phyloP scores from a whole-genome alignment of 768 basidiomycete genomes.

The Auricularia sp. region DNA sequence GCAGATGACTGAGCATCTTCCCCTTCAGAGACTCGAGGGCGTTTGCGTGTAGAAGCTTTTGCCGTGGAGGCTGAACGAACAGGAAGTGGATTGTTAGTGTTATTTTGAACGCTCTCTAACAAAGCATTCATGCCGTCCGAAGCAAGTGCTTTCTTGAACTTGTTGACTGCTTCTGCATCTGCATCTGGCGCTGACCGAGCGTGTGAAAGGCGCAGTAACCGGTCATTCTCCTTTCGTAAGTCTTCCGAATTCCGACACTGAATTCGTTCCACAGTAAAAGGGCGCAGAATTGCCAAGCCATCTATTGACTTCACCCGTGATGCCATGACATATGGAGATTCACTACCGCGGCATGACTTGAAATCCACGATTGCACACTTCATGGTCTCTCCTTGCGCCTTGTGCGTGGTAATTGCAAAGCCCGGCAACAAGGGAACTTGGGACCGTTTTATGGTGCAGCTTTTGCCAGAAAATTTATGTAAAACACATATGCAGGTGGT shows the following conservation, averaged over 20 bases:
- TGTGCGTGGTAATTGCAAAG: conserved; percentile 32
- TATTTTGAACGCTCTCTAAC: no score
- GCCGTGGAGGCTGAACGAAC: no score
- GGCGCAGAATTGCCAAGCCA: conserved; percentile 23
- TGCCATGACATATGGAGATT: conserved; percentile 33
- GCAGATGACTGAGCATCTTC: no score
- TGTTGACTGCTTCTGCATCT: not conserved
- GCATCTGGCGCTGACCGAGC: not conserved
- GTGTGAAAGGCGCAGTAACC: not conserved
- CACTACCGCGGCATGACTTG: conserved; percentile 18
- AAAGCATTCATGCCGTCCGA: no score
- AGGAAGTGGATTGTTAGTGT: no score
- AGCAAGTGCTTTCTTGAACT: not conserved
- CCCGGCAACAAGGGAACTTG: conserved; percentile 29
- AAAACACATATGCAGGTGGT: conserved; percentile 12
- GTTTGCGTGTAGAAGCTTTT: no score
- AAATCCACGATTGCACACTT: conserved; percentile 24
- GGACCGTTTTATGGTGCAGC: conserved; percentile 15
- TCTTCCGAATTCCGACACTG: not conserved
- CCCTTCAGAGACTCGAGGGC: no score
- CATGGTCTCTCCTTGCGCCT: conserved; percentile 30
- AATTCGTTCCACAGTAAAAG: conserved; percentile 12
- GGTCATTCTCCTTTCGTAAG: not conserved
- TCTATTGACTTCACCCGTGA: conserved; percentile 22
- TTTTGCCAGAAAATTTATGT: conserved; percentile 14